phyloP scores from a whole-genome alignment of 345 rosid species.

The Hibiscus tridactylites region DNA sequence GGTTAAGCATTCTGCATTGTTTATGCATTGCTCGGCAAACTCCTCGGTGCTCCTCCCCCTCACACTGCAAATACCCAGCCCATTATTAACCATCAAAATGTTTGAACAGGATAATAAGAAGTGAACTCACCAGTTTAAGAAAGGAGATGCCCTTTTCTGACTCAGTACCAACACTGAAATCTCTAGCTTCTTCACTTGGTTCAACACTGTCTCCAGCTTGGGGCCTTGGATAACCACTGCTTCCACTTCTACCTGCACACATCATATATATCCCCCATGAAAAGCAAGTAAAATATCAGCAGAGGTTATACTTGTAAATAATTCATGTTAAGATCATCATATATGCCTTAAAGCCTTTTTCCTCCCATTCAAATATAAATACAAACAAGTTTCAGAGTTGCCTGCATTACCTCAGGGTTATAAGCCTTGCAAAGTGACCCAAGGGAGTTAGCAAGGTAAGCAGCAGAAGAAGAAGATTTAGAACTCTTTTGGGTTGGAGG shows the following conservation, averaged over 20 bases:
- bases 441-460: slow-evolving; percentile 62
- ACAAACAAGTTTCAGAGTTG: not conserved
- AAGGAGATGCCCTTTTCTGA: slow-evolving; percentile 60
- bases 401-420: slow-evolving; percentile 69
- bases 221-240: slow-evolving; percentile 86
- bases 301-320: no score
- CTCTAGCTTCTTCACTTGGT: slow-evolving; percentile 93
- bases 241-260: slow-evolving; percentile 76
- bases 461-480: slow-evolving; percentile 21
- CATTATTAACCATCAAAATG: not conserved
- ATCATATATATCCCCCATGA: no score
- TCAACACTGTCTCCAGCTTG: slow-evolving; percentile 59
- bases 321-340: no score
- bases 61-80: not conserved
- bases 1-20: not conserved
- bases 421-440: slow-evolving; percentile 88
- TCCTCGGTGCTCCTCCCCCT: not conserved
- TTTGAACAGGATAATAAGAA: not conserved
- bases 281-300: no score
- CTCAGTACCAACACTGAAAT: slow-evolving; percentile 80
- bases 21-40: not conserved
- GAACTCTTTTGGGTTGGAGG: slow-evolving; percentile 27
- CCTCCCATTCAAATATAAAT: not conserved
- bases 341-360: no score
- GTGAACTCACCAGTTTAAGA: slow-evolving; percentile 52